Base-by-base conservation (phyloP, 208 protist species). In the Trypanosoma grayi region DNA sequence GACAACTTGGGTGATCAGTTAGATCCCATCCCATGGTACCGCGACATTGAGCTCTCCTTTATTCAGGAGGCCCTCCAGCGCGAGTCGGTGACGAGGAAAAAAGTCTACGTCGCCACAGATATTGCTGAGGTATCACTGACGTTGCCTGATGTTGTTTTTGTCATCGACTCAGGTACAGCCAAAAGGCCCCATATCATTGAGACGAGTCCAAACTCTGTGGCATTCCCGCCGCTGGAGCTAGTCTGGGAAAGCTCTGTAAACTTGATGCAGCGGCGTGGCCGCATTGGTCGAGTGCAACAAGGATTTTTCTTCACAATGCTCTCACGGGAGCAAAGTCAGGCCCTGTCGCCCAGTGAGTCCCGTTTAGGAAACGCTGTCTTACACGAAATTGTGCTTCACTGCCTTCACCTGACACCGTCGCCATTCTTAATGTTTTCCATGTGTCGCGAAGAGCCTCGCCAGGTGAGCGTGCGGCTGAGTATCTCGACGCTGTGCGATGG, bases 71-170 rank as follows among this genome's bases (percentile, higher is more conserved):
- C 83, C 2, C 62, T 98, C 0, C 58, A 93, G n/a, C 77, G 82
- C 5, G 71, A 94, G 16, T 79, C 97, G 40, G 65, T 63, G 11
- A 90, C 77, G 33, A 75, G 79, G 16, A 81, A 96, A 50, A 98
- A 98, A 72, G 79, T 98, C 11, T 92, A 98, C 50, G 57, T 98
- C 16, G 82, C 92, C 16, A 98, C 97, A 8, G 97, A 98, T 73
- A 98, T 98, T 67, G 97, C 97, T 8, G 97, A 99, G 69, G 98
- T 98, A 9, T 94, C 83, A 30, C 53, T 99, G 8, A 99, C 98
- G 24, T 88, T 99, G 55, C 94, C 97, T 10, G 97, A 99, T 66
- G 86, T 94, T 10, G 87, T 93, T 22, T 94, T 96, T 45, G 96
- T 99, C 5, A 95, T 99, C 31, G 97, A 99, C 77, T 86, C 77